phyloP scores from a whole-genome alignment of 306 rosid genomes.

The Cotoneaster glaucophyllus region DNA sequence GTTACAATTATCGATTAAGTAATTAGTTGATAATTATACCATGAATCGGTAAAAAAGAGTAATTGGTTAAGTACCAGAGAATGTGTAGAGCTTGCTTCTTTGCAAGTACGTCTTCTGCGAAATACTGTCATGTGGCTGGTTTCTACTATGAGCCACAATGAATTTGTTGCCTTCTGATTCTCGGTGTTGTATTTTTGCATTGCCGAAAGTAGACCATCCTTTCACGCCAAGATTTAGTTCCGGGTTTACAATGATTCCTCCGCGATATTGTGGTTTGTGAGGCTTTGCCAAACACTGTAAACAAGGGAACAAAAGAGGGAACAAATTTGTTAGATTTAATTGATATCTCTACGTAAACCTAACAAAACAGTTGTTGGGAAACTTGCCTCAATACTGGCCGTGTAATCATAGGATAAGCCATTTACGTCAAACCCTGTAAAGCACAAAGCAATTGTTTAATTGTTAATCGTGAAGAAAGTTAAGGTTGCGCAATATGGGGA shows the following conservation, averaged over 20 bases:
- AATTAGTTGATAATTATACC: neutral
- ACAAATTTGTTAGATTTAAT: neutral
- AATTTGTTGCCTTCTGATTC: slow-evolving; percentile 46
- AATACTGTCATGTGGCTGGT: slow-evolving; percentile 33
- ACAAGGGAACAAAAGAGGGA: neutral
- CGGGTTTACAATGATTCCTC: slow-evolving; percentile 71
- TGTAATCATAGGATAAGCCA: slow-evolving; percentile 54
- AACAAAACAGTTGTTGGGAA: neutral
- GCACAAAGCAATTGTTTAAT: neutral
- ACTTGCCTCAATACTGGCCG: slow-evolving; percentile 43
- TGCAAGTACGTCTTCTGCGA: slow-evolving; percentile 44
- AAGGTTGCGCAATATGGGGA: too few species aligned
- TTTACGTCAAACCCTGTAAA: slow-evolving; percentile 39
- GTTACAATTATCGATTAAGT: neutral
- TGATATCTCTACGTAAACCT: neutral
- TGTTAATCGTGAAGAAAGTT: too few species aligned
- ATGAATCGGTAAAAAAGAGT: neutral
- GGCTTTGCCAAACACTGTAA: slow-evolving; percentile 54
- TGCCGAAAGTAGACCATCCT: slow-evolving; percentile 53
- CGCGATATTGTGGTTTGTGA: slow-evolving; percentile 49
- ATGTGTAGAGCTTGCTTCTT: slow-evolving; percentile 36
- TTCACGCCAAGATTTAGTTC: slow-evolving; percentile 51
- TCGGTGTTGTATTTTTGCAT: slow-evolving; percentile 36
- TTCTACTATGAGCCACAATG: slow-evolving; percentile 51
- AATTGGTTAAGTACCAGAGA: slow-evolving; percentile 41